These are phyloP conservation scores for Syncephalis fuscata DNA, from an alignment of 371 early-diverging fungal genomes.

Conservation along the genomic window DNA sequence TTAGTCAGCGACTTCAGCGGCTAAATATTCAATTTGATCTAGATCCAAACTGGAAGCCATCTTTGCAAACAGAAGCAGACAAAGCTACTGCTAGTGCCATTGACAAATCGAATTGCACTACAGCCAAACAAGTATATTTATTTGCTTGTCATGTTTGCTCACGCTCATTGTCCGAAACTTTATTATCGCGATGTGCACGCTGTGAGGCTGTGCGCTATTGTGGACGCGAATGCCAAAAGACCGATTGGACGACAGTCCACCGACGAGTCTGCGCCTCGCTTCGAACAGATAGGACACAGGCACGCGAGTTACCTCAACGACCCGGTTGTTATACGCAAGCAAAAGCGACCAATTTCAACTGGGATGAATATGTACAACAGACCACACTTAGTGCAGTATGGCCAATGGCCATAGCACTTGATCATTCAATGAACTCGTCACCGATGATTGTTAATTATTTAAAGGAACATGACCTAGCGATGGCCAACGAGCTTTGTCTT, in stretches of 20 bases:
- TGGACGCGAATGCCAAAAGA: constrained; percentile 1
- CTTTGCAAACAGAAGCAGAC: background rate
- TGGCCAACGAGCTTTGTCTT: background rate
- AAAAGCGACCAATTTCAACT: background rate
- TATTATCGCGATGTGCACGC: background rate
- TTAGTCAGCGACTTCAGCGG: background rate
- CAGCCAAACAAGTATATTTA: background rate
- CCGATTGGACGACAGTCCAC: background rate
- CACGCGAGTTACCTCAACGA: background rate
- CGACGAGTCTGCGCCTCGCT: background rate
- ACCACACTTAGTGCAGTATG: background rate
- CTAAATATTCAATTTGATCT: background rate
- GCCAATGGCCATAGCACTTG: background rate
- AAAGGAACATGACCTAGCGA: too few relatives aligned
- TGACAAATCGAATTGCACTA: too few relatives aligned
- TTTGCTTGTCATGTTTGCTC: background rate
- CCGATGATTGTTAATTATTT: background rate
- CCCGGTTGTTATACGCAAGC: background rate
- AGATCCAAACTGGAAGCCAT: background rate
- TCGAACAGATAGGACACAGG: background rate
- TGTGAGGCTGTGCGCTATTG: background rate
- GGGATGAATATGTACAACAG: background rate
- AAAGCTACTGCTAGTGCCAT: too few relatives aligned
- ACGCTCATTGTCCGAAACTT: background rate
- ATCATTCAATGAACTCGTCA: background rate